Percentiles rank a stretch among this genome's conserved stretches.
Evolutionary conservation across 2,329 filamentous ascomycete species (phyloP).

Genomic region (Truncatella angustata): DNA sequence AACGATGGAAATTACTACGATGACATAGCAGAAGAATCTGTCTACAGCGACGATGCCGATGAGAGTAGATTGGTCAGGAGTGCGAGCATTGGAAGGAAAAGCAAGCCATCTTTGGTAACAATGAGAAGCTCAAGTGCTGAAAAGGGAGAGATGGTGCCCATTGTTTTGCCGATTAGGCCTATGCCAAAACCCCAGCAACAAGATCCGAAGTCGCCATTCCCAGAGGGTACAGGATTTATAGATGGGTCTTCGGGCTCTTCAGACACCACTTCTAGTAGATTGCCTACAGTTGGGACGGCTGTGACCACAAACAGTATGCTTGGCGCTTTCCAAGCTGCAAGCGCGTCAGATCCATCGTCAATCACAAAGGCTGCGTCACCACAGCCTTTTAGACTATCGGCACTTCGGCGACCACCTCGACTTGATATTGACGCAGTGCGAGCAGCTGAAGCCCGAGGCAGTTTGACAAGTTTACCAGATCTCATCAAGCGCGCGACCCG

Average conservation of each 20-base stretch:
- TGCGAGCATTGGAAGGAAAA: constrained; percentile 60
- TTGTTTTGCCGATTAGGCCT: constrained; percentile 12
- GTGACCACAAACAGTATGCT: constrained; percentile 47
- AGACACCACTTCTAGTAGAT: constrained; percentile 27
- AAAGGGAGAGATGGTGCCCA: constrained; percentile 20
- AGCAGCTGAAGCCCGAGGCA: constrained; percentile 79
- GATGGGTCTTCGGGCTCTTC: constrained; percentile 47
- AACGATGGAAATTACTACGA: constrained; percentile 51
- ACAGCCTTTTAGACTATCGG: constrained; percentile 46
- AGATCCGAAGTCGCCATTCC: neutral
- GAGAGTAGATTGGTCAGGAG: constrained; percentile 58
- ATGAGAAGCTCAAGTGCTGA: constrained; percentile 33
- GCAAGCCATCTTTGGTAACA: constrained; percentile 55
- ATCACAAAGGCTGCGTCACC: constrained; percentile 24
- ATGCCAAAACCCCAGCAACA: constrained; percentile 40
- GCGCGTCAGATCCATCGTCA: constrained; percentile 39
- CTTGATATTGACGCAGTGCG: constrained; percentile 81
- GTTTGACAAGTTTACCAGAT: constrained; percentile 87
- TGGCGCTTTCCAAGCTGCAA: constrained; percentile 49
- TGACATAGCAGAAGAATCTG: constrained; percentile 46
- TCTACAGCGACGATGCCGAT: constrained; percentile 47
- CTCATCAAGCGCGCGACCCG: constrained; percentile 85
- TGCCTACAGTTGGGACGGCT: constrained; percentile 20
- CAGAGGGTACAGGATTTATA: constrained; percentile 44
- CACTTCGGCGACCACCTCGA: constrained; percentile 64